These are phyloP conservation scores for Eucalyptus lansdowneana DNA, from an alignment of 345 rosid species.

Conservation along the genomic window DNA sequence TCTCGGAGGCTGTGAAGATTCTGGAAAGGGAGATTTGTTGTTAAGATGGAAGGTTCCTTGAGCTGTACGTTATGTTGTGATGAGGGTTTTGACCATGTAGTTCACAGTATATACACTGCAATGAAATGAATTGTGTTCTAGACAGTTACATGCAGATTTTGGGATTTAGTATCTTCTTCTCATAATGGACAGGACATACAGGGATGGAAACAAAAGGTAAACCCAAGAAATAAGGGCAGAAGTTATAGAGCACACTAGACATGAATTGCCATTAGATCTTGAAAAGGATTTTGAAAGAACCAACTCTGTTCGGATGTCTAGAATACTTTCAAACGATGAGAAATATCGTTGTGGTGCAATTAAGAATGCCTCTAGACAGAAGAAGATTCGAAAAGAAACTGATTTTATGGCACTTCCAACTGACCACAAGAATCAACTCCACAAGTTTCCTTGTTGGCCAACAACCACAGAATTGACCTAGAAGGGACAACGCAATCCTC, in stretches of 20 bases:
- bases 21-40: slow-evolving; percentile 42
- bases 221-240: no score
- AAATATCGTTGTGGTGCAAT: not conserved
- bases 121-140: not conserved
- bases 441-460: not conserved
- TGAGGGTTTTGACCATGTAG: not conserved
- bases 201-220: not conserved
- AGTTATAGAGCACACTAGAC: not conserved
- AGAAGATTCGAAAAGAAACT: not conserved
- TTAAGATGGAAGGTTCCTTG: not conserved
- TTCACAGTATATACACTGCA: not conserved
- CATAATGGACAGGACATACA: not conserved
- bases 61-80: not conserved
- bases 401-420: not conserved
- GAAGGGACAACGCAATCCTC: not conserved
- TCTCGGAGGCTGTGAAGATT: slow-evolving; percentile 58
- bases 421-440: not conserved
- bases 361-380: not conserved
- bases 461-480: not conserved
- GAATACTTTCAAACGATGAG: not conserved
- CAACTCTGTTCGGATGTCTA: not conserved
- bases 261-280: not conserved
- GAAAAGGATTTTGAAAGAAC: not conserved
- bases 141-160: not conserved
- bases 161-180: not conserved